Conservation (phyloP, 352 stramenopile genomes). For the Phytophthora syringae region DNA sequence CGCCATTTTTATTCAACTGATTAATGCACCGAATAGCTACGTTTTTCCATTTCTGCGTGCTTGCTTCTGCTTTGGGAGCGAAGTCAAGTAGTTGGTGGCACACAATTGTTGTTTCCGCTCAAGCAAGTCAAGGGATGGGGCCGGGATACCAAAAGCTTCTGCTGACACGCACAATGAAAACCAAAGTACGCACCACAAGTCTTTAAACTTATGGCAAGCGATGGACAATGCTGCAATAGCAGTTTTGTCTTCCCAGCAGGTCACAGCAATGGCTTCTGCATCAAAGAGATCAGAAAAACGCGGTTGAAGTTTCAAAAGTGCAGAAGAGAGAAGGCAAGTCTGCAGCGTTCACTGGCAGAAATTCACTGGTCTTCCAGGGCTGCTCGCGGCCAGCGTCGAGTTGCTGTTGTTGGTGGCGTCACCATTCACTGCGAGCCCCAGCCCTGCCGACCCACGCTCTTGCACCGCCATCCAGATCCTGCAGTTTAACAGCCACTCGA, state of each 20-base stretch:
- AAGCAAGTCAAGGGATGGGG: too few species aligned
- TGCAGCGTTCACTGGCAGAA: not conserved
- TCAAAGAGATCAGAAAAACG: not conserved
- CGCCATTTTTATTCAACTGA: slow-evolving; percentile 28
- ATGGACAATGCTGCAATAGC: too few species aligned
- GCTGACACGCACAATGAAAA: too few species aligned
- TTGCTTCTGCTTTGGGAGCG: not conserved
- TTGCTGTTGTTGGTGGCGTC: slow-evolving; percentile 1
- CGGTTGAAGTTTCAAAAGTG: not conserved
- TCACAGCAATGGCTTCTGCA: not conserved
- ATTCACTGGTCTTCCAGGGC: not conserved
- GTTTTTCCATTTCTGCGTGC: not conserved
- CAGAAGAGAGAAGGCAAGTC: not conserved
- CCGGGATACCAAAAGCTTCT: too few species aligned
- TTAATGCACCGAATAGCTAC: slow-evolving; percentile 13
- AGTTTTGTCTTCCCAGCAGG: not conserved
- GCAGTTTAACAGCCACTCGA: not conserved
- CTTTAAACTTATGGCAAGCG: not conserved
- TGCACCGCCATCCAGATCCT: slow-evolving; percentile 4
- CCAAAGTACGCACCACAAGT: too few species aligned
- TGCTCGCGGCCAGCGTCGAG: not conserved
- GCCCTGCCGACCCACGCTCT: slow-evolving; percentile 7
- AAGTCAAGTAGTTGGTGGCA: too few species aligned
- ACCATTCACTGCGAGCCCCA: slow-evolving; percentile 9
- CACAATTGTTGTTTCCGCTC: too few species aligned